Evolutionary conservation across 2,329 filamentous ascomycete species (phyloP).

Genomic region (Conoideocrella luteorostrata): DNA sequence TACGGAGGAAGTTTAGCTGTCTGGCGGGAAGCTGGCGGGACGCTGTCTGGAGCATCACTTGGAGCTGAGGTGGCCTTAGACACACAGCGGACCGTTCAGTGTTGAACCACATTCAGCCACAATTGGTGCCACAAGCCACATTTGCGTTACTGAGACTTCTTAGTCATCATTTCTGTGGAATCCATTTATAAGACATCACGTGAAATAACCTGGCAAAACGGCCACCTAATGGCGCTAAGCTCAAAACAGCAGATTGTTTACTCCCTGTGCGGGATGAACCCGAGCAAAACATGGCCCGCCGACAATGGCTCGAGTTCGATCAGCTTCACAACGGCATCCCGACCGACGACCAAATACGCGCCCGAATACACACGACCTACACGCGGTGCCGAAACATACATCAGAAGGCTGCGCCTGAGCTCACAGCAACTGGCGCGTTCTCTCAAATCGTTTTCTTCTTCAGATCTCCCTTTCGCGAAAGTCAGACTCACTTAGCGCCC

Average conservation of each 20-base stretch:
- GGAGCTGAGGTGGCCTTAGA: slow-evolving; percentile 31
- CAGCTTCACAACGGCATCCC: slow-evolving; percentile 1
- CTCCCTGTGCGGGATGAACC: slow-evolving; percentile 9
- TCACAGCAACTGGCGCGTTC: background rate
- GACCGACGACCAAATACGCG: background rate
- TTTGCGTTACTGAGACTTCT: no score
- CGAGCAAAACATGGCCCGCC: slow-evolving; percentile 20
- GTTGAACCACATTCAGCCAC: background rate
- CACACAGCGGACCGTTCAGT: background rate
- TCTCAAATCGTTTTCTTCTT: background rate
- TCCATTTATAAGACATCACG: slow-evolving; percentile 5
- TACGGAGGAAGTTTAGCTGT: slow-evolving; percentile 1
- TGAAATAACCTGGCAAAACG: background rate
- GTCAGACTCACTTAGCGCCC: background rate
- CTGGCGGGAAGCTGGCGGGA: slow-evolving; percentile 12
- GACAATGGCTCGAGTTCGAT: slow-evolving; percentile 2
- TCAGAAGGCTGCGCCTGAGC: no score
- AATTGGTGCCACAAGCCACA: no score
- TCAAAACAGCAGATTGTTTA: slow-evolving; percentile 25
- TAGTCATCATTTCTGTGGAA: background rate
- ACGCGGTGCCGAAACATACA: background rate
- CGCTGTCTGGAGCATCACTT: slow-evolving; percentile 14
- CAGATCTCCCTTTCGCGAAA: background rate
- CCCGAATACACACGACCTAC: background rate
- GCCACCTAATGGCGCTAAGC: slow-evolving; percentile 13